Evolutionary conservation across 768 basidiomycete genomes (phyloP).

Genomic region (Mycena albidolilacea): DNA sequence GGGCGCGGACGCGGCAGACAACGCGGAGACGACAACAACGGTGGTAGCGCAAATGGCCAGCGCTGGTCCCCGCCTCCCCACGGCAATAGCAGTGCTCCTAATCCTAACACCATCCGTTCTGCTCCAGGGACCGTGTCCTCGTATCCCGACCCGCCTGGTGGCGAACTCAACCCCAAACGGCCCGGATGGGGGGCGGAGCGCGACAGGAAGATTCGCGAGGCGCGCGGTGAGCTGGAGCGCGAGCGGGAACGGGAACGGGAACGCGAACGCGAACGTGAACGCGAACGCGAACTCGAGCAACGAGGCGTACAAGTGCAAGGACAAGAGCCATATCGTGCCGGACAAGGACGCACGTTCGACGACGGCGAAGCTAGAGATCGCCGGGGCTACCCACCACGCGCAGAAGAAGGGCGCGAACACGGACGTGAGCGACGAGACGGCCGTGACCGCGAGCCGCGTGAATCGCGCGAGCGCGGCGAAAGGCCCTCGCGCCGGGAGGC

Average conservation of each 20-base stretch:
- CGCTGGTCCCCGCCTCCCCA: slow-evolving; percentile 29
- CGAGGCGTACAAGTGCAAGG: slow-evolving; percentile 7
- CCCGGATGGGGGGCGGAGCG: slow-evolving; percentile 7
- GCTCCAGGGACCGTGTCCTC: slow-evolving; percentile 27
- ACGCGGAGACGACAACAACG: slow-evolving; percentile 15
- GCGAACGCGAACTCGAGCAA: slow-evolving; percentile 16
- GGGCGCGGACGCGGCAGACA: slow-evolving; percentile 12
- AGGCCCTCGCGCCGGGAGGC: background rate
- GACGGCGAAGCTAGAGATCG: slow-evolving; percentile 18
- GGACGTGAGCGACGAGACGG: slow-evolving; percentile 22
- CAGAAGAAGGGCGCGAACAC: background rate
- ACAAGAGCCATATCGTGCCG: slow-evolving; percentile 5
- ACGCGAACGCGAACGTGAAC: slow-evolving; percentile 23
- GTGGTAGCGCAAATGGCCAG: slow-evolving; percentile 13
- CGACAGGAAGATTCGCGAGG: background rate
- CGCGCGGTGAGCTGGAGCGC: background rate
- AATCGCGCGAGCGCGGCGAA: slow-evolving; percentile 12
- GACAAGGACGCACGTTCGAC: slow-evolving; percentile 18
- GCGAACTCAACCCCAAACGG: slow-evolving; percentile 20
- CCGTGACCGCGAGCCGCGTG: slow-evolving; percentile 30
- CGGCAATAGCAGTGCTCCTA: slow-evolving; percentile 11
- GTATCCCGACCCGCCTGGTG: slow-evolving; percentile 7
- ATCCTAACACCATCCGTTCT: slow-evolving; percentile 32
- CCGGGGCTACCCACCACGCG: slow-evolving; percentile 13
- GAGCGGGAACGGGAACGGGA: background rate